A percentile compares a stretch with the other conserved stretches of the same genome.
phyloP scores from a whole-genome alignment of 331 rosid genomes.

The Phaseolus coccineus region DNA sequence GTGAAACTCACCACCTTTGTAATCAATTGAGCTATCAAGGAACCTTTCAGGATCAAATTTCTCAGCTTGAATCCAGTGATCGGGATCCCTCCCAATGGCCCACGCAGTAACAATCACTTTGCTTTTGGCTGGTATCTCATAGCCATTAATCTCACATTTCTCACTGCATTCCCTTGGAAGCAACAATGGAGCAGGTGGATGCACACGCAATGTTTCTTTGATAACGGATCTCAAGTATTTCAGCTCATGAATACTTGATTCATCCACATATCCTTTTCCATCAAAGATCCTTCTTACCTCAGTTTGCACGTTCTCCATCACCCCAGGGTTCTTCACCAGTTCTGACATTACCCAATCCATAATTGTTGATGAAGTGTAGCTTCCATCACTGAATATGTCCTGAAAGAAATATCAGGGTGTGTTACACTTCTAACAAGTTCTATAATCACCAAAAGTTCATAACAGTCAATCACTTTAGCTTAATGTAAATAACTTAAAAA shows the following conservation, averaged over 20 bases:
- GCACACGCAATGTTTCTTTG: constrained; percentile 49
- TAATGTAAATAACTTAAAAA: background rate
- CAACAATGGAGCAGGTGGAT: constrained; percentile 44
- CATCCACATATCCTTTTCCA: constrained; percentile 45
- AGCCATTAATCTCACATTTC: constrained; percentile 49
- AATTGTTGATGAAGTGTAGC: constrained; percentile 39
- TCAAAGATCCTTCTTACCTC: constrained; percentile 49
- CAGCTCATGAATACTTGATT: constrained; percentile 44
- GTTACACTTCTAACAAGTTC: background rate
- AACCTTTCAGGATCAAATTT: constrained; percentile 41
- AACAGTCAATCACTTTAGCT: background rate
- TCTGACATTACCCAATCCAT: constrained; percentile 53
- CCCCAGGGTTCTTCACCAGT: constrained; percentile 42
- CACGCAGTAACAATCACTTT: constrained; percentile 52
- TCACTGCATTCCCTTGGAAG: constrained; percentile 53
- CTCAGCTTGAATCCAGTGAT: constrained; percentile 48
- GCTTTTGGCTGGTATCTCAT: constrained; percentile 42
- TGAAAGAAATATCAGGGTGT: constrained; percentile 14
- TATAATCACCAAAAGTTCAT: background rate
- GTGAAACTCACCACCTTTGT: constrained; percentile 31
- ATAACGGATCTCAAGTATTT: constrained; percentile 45
- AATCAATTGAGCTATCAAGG: constrained; percentile 29
- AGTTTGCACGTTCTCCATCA: constrained; percentile 47
- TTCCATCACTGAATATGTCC: constrained; percentile 51
- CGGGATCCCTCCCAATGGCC: constrained; percentile 58